Evolutionary conservation across 306 rosid species (phyloP).

Genomic region (Gastrolobium villosum): DNA sequence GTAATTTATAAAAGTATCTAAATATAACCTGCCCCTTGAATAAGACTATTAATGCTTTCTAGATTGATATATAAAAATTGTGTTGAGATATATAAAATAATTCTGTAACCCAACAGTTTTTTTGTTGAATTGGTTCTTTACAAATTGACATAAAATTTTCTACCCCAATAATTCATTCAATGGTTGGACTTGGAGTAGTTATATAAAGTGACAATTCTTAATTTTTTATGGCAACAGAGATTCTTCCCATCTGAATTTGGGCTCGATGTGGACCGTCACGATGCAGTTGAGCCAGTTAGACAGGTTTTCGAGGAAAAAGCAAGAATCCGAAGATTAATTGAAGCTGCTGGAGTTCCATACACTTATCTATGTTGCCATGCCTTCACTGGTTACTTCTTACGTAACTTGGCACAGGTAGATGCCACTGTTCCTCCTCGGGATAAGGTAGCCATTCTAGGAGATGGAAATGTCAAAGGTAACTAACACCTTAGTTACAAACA

Average conservation of each 20-base stretch:
- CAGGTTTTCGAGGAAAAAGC: slow-evolving; percentile 45
- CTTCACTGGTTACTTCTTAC: slow-evolving; percentile 49
- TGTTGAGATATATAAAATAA: no score
- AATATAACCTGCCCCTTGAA: no score
- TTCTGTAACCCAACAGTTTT: no score
- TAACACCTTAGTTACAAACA: neutral
- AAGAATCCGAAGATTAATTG: slow-evolving; percentile 43
- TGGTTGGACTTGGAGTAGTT: neutral
- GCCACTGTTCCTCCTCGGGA: slow-evolving; percentile 55
- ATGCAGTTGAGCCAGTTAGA: slow-evolving; percentile 47
- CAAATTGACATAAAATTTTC: neutral
- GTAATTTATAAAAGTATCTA: no score
- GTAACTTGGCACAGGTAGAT: slow-evolving; percentile 46
- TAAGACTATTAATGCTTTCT: no score
- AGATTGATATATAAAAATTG: no score
- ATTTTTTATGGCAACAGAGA: slow-evolving; percentile 37
- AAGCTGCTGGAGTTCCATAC: slow-evolving; percentile 58
- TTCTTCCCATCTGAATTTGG: slow-evolving; percentile 65
- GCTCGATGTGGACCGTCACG: slow-evolving; percentile 52
- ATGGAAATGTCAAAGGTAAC: slow-evolving; percentile 62
- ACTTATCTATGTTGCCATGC: slow-evolving; percentile 53
- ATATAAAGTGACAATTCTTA: neutral
- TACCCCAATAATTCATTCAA: neutral
- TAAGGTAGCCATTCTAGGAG: slow-evolving; percentile 55
- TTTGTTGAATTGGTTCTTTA: no score